phyloP scores from a whole-genome alignment of 352 stramenopile genomes.

The Pythium myriotylum region DNA sequence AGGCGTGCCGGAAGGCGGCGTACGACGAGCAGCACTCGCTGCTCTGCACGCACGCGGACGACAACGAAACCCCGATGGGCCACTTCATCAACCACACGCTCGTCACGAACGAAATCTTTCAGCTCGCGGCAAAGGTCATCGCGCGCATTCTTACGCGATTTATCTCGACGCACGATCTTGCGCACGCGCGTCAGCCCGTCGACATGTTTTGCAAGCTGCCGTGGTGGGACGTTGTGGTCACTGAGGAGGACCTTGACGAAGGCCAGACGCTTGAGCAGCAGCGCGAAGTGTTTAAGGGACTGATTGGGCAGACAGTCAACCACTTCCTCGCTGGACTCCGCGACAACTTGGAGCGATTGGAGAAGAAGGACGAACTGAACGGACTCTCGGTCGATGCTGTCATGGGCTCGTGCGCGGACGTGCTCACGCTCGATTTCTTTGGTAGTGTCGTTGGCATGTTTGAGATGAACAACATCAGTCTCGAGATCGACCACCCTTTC shows the following conservation, averaged over 20 bases:
- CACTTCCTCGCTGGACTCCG: slow-evolving; percentile 53
- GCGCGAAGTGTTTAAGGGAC: slow-evolving; percentile 57
- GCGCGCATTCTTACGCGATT: slow-evolving; percentile 68
- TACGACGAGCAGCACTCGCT: slow-evolving; percentile 80
- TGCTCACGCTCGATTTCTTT: slow-evolving; percentile 85
- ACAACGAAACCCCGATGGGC: slow-evolving; percentile 72
- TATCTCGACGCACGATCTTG: slow-evolving; percentile 57
- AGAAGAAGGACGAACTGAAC: slow-evolving; percentile 55
- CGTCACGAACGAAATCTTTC: slow-evolving; percentile 94
- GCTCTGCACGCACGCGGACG: slow-evolving; percentile 58
- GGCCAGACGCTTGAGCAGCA: slow-evolving; percentile 74
- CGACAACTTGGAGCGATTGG: slow-evolving; percentile 53
- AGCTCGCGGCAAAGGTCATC: slow-evolving; percentile 89
- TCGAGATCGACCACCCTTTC: slow-evolving; percentile 90
- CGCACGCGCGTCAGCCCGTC: slow-evolving; percentile 57
- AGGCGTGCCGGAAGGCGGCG: slow-evolving; percentile 64
- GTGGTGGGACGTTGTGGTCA: slow-evolving; percentile 91
- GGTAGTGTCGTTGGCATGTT: slow-evolving; percentile 93
- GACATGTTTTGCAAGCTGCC: slow-evolving; percentile 89
- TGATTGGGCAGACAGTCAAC: slow-evolving; percentile 63
- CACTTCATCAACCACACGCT: slow-evolving; percentile 78
- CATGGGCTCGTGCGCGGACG: slow-evolving; percentile 44
- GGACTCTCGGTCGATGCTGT: slow-evolving; percentile 58
- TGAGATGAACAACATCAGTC: slow-evolving; percentile 97
- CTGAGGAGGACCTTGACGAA: slow-evolving; percentile 60